Evolutionary conservation across 2,329 filamentous ascomycete genomes (phyloP).

Genomic region (Monilinia fructicola): DNA sequence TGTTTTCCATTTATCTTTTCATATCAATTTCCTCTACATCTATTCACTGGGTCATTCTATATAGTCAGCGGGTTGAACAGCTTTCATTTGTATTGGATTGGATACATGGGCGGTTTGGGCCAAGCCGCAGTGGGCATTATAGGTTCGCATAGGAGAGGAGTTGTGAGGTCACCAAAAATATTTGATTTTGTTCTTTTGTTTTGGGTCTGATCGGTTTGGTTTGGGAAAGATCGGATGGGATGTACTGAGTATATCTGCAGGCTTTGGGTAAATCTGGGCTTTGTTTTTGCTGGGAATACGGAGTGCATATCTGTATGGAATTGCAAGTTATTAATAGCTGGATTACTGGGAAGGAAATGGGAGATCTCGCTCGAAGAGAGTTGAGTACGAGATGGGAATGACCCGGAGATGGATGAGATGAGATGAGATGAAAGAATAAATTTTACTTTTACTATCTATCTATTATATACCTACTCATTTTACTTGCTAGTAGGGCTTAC

Average conservation of each 20-base stretch:
- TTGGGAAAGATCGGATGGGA: conserved; percentile 3
- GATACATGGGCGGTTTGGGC: conserved; percentile 7
- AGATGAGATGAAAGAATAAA: conserved; percentile 18
- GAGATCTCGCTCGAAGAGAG: conserved; percentile 5
- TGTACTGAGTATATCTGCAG: conserved; percentile 7
- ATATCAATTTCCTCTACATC: conserved; percentile 1
- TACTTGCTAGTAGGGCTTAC: neutral
- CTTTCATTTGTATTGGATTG: conserved; percentile 9
- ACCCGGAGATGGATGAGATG: conserved; percentile 12
- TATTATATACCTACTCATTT: neutral
- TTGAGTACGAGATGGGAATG: conserved; percentile 15
- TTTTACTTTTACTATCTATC: conserved; percentile 14
- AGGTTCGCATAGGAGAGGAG: conserved; percentile 19
- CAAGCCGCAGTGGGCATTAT: conserved; percentile 13
- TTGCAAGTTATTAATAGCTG: conserved; percentile 14
- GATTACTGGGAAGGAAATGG: neutral
- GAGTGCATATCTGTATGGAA: conserved; percentile 15
- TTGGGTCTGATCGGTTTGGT: conserved; percentile 2
- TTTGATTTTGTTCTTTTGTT: conserved; percentile 8
- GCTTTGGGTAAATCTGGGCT: conserved; percentile 1
- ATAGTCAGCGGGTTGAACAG: conserved; percentile 3
- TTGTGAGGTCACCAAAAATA: conserved; percentile 16
- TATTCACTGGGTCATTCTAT: neutral
- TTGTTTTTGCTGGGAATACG: conserved; percentile 13
- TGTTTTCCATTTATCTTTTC: neutral